Conservation (phyloP, 306 rosid genomes). For the Bauhinia variegata region DNA sequence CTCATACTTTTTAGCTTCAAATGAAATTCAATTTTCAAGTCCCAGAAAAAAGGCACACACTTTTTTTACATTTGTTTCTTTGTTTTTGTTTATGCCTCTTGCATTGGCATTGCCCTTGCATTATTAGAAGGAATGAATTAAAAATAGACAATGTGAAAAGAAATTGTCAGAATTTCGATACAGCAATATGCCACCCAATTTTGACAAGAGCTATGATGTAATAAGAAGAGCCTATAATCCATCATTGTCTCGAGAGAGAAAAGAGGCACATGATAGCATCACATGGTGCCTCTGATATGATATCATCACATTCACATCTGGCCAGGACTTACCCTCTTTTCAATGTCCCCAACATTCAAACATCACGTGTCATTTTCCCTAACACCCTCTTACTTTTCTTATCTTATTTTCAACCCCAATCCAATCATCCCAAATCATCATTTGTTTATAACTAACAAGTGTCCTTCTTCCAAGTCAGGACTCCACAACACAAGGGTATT, state of each 20-base stretch:
- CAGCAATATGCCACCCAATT: slow-evolving; percentile 37
- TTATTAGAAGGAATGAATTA: slow-evolving; percentile 26
- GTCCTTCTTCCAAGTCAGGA: neutral
- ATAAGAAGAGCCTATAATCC: slow-evolving; percentile 11
- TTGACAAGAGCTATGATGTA: slow-evolving; percentile 25
- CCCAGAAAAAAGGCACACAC: slow-evolving; percentile 36
- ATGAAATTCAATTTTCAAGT: slow-evolving; percentile 29
- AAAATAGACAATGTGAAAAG: slow-evolving; percentile 42
- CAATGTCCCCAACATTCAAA: slow-evolving; percentile 69
- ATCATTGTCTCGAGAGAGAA: slow-evolving; percentile 36
- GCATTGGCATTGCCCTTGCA: slow-evolving; percentile 37
- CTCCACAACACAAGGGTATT: slow-evolving; percentile 17
- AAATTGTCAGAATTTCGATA: slow-evolving; percentile 45
- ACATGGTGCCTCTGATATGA: slow-evolving; percentile 69
- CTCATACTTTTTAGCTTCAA: slow-evolving; percentile 24
- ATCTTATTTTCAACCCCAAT: slow-evolving; percentile 11
- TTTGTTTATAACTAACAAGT: neutral
- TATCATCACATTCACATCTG: too few species aligned
- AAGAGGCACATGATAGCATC: slow-evolving; percentile 60
- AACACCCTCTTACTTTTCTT: slow-evolving; percentile 24
- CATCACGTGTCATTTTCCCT: slow-evolving; percentile 49
- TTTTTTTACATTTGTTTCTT: slow-evolving; percentile 13
- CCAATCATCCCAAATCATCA: neutral
- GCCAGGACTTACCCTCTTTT: slow-evolving; percentile 59
- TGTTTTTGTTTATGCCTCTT: slow-evolving; percentile 13